These are phyloP conservation scores for Penicillium sp. DNA, from an alignment of 2,329 filamentous ascomycete species.

Conservation along the genomic window DNA sequence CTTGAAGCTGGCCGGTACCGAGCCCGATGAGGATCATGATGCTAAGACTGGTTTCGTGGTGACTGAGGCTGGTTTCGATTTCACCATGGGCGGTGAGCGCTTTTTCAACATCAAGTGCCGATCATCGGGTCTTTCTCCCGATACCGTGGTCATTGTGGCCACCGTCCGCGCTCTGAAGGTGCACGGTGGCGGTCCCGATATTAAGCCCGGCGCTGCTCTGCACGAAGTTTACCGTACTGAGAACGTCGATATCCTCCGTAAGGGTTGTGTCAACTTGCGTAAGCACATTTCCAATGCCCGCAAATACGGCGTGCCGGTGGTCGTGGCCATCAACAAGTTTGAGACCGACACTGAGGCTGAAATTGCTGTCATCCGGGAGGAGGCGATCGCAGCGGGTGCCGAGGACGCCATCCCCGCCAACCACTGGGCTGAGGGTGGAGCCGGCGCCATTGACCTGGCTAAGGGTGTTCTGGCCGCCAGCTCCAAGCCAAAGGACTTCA, in stretches of 20 bases:
- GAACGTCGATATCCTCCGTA: constrained; percentile 86
- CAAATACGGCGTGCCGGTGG: constrained; percentile 85
- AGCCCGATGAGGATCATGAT: constrained; percentile 81
- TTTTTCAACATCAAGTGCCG: constrained; percentile 99
- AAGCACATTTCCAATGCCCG: constrained; percentile 94
- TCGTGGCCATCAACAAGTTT: constrained; percentile 97
- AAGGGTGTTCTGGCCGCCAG: constrained; percentile 81
- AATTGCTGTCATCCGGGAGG: constrained; percentile 83
- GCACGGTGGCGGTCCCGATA: constrained; percentile 93
- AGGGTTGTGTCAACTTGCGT: constrained; percentile 88
- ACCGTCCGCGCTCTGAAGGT: constrained; percentile 96
- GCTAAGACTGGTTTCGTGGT: constrained; percentile 89
- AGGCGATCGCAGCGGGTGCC: constrained; percentile 86
- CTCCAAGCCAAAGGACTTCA: constrained; percentile 82
- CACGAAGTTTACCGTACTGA: constrained; percentile 87
- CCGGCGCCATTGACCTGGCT: constrained; percentile 84
- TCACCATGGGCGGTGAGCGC: constrained; percentile 98
- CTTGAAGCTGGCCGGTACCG: constrained; percentile 91
- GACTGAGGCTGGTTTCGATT: constrained; percentile 97
- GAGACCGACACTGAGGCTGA: constrained; percentile 92
- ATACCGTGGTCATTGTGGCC: constrained; percentile 91
- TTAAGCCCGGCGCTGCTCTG: constrained; percentile 82
- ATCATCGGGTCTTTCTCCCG: constrained; percentile 85
- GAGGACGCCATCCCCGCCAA: constrained; percentile 92
- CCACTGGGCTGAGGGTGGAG: constrained; percentile 95